Evolutionary conservation across 2,329 filamentous ascomycete species (phyloP).

Genomic region (Pseudogymnoascus verrucosus): DNA sequence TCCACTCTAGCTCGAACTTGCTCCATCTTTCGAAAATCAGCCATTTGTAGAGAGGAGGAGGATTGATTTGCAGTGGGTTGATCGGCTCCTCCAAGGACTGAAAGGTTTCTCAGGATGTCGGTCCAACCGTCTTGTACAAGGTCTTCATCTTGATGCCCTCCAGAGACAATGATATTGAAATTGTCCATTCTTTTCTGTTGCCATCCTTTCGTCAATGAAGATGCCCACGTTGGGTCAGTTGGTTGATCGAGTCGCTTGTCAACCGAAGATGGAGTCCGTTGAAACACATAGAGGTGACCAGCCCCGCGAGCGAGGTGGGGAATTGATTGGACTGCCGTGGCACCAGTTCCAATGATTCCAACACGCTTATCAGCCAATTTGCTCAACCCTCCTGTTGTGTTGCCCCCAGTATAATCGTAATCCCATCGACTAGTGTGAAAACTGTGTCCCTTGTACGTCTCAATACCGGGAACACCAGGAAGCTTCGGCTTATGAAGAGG

Average conservation of each 20-base stretch:
- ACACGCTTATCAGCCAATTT: conserved; percentile 20
- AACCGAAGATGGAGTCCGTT: conserved; percentile 42
- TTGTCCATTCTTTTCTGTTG: conserved; percentile 38
- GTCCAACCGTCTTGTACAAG: conserved; percentile 12
- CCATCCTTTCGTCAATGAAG: conserved; percentile 36
- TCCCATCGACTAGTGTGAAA: conserved; percentile 38
- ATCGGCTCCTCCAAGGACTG: neutral
- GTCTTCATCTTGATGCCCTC: neutral
- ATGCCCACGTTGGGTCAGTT: conserved; percentile 32
- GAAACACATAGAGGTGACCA: conserved; percentile 31
- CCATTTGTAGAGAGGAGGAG: neutral
- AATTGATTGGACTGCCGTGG: conserved; percentile 16
- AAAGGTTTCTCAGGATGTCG: neutral
- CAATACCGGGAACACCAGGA: conserved; percentile 32
- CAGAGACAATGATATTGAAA: conserved; percentile 25
- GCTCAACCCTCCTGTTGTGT: conserved; percentile 21
- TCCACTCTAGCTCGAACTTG: conserved; percentile 9
- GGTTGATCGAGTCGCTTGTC: conserved; percentile 30
- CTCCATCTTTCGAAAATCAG: conserved; percentile 10
- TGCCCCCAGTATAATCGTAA: conserved; percentile 32
- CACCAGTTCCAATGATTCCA: conserved; percentile 18
- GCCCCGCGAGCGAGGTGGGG: conserved; percentile 38
- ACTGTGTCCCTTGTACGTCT: conserved; percentile 31
- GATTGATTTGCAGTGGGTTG: neutral
- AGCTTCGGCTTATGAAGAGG: conserved; percentile 38